These are phyloP conservation scores for Tetrapisispora fleetii DNA, from an alignment of 805 yeast genomes.

Conservation along the genomic window DNA sequence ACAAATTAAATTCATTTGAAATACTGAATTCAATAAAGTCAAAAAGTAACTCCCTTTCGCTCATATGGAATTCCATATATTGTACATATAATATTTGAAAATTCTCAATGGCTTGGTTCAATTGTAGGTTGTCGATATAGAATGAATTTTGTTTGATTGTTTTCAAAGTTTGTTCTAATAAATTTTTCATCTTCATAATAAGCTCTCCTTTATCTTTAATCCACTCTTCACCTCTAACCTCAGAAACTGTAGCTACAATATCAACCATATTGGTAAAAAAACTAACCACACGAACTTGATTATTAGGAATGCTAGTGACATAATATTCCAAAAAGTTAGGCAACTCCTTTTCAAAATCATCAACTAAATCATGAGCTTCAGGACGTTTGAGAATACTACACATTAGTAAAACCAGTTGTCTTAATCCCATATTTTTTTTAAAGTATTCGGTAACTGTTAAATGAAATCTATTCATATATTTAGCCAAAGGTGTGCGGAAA, in stretches of 20 bases:
- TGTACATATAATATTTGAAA: constrained; percentile 43
- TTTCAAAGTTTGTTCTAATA: constrained; percentile 19
- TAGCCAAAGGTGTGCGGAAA: constrained; percentile 82
- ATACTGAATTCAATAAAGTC: constrained; percentile 33
- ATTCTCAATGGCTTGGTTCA: constrained; percentile 57
- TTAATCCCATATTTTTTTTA: constrained; percentile 50
- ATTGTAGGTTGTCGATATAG: constrained; percentile 46
- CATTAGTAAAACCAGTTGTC: constrained; percentile 42
- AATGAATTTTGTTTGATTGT: constrained; percentile 20
- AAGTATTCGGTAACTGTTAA: constrained; percentile 65
- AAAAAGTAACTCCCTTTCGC: constrained; percentile 31
- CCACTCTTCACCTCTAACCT: constrained; percentile 48
- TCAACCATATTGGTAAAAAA: constrained; percentile 65
- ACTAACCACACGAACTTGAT: constrained; percentile 28
- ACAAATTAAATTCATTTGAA: constrained; percentile 11
- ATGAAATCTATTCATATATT: constrained; percentile 75
- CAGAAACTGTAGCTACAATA: constrained; percentile 43
- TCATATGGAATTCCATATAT: constrained; percentile 28
- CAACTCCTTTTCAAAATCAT: constrained; percentile 44
- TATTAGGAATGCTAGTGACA: constrained; percentile 34
- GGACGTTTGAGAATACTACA: constrained; percentile 25
- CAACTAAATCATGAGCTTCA: constrained; percentile 40
- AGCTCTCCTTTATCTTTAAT: constrained; percentile 35
- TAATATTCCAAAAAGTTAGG: constrained; percentile 38
- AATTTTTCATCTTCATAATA: constrained; percentile 20